Conservation (phyloP, 2,329 filamentous ascomycete genomes). For the Fusarium buharicum region DNA sequence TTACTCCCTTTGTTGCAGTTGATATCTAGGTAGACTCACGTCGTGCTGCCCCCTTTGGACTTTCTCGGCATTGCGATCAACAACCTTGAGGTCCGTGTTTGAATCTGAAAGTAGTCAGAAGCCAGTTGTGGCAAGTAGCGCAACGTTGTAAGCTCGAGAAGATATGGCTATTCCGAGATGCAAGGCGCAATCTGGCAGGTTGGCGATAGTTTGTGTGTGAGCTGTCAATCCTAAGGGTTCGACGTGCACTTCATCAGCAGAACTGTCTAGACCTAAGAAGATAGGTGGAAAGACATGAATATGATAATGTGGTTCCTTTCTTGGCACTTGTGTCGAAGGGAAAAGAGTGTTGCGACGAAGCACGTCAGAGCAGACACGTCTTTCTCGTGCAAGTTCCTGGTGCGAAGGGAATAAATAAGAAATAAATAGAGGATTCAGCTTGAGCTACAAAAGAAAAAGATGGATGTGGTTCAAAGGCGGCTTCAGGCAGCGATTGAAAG, state of each 20-base stretch:
- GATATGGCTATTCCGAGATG: neutral
- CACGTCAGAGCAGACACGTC: too few species aligned
- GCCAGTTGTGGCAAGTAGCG: neutral
- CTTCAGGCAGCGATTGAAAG: neutral
- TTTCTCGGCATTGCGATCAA: conserved; percentile 19
- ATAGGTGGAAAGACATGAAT: too few species aligned
- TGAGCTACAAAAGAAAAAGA: neutral
- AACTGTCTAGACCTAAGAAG: too few species aligned
- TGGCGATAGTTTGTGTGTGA: neutral
- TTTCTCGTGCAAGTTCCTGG: too few species aligned
- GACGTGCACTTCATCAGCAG: too few species aligned
- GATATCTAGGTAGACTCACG: conserved; percentile 28
- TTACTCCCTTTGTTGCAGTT: neutral
- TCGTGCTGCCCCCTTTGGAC: conserved; percentile 16
- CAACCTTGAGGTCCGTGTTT: neutral
- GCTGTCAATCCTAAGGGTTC: too few species aligned
- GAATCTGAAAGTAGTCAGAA: neutral
- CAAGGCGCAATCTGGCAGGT: neutral
- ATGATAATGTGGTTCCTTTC: too few species aligned
- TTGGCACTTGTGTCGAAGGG: too few species aligned
- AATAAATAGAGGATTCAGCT: too few species aligned
- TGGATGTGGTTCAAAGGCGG: neutral
- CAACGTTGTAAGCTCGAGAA: neutral
- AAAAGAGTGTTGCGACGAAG: too few species aligned
- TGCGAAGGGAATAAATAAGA: neutral